Percentiles rank a stretch among this genome's conserved stretches.
Evolutionary conservation across 805 yeast species (phyloP).

Genomic region (Hanseniaspora singularis): DNA sequence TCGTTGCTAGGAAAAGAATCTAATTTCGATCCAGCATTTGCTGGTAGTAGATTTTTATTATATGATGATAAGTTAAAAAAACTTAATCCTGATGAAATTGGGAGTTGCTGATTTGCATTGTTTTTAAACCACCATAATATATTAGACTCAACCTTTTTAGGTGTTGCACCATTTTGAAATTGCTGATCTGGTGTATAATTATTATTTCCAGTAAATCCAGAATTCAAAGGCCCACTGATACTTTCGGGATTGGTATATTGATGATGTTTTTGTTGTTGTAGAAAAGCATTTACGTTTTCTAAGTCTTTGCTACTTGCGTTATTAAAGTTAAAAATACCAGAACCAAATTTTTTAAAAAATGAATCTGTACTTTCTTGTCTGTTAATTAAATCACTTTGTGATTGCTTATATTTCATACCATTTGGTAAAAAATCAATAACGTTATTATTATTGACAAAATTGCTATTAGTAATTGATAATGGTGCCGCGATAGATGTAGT

Average conservation of each 20-base stretch:
- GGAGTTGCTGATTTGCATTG: slow-evolving; percentile 3
- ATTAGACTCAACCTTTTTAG: slow-evolving; percentile 9
- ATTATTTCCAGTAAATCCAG: background rate
- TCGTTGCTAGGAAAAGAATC: background rate
- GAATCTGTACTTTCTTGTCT: slow-evolving; percentile 16
- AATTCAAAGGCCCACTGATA: background rate
- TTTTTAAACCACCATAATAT: slow-evolving; percentile 11
- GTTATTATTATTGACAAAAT: background rate
- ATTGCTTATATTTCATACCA: slow-evolving; percentile 1
- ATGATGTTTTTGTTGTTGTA: slow-evolving; percentile 12
- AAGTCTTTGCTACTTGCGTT: slow-evolving; percentile 10
- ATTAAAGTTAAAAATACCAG: slow-evolving; percentile 12
- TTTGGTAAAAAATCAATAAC: background rate
- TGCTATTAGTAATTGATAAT: too few relatives aligned
- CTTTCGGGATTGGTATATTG: background rate
- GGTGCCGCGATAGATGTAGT: background rate
- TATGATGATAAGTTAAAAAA: slow-evolving; percentile 7
- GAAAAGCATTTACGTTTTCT: slow-evolving; percentile 13
- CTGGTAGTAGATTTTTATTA: background rate
- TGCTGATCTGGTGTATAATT: background rate
- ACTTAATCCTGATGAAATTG: slow-evolving; percentile 7
- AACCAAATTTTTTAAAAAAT: slow-evolving; percentile 14
- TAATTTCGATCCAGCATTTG: background rate
- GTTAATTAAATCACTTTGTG: slow-evolving; percentile 8
- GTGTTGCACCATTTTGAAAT: background rate